Conservation (phyloP, 345 rosid genomes). For the Odontarrhena argentea region DNA sequence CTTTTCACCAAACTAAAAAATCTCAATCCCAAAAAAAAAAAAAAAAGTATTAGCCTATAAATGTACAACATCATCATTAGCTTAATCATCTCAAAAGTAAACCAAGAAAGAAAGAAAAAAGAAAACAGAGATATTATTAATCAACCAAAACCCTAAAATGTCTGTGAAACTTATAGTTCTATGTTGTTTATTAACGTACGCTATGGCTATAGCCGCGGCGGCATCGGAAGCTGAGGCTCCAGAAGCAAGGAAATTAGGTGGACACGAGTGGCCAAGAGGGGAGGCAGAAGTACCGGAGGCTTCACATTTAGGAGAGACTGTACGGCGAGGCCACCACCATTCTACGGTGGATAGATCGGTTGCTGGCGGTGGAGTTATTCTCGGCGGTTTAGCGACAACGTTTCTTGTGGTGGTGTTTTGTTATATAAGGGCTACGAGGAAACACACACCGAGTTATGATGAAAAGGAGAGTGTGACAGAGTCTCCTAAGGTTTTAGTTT, state of each 20-base stretch:
- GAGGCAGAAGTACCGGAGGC: conserved; percentile 32
- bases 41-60: conserved; percentile 12
- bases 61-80: not conserved
- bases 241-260: conserved; percentile 52
- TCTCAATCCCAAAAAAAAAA: not conserved
- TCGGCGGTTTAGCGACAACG: conserved; percentile 70
- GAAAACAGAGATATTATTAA: not conserved
- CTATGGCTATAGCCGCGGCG: conserved; percentile 36
- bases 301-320: conserved; percentile 30
- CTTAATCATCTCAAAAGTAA: conserved; percentile 29
- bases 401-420: conserved; percentile 72
- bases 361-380: conserved; percentile 82
- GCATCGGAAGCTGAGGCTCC: conserved; percentile 38
- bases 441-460: conserved; percentile 43
- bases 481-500: conserved; percentile 38
- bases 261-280: conserved; percentile 28
- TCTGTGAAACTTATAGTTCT: conserved; percentile 8
- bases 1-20: not conserved
- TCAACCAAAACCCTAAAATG: conserved; percentile 28
- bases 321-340: conserved; percentile 41
- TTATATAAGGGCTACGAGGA: conserved; percentile 70
- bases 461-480: conserved; percentile 16
- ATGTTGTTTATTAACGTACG: conserved; percentile 31
- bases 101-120: conserved; percentile 4
- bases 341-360: conserved; percentile 62